These are phyloP conservation scores for Lotus japonicus DNA, from an alignment of 306 rosid genomes.

Conservation along the genomic window DNA sequence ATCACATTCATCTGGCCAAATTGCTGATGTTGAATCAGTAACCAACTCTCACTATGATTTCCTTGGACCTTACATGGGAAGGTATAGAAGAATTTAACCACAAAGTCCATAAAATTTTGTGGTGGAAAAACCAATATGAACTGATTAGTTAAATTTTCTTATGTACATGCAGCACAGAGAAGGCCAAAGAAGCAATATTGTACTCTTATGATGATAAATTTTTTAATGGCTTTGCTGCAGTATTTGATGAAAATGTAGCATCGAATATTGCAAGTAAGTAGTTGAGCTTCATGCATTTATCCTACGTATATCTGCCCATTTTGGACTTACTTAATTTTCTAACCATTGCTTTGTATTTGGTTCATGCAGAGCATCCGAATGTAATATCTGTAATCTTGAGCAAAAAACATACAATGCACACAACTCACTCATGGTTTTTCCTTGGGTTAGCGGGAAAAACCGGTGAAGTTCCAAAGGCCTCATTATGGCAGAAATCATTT, in stretches of 20 bases:
- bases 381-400: constrained; percentile 45
- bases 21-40: constrained; percentile 2
- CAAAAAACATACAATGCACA: constrained; percentile 29
- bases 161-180: constrained; percentile 17
- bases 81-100: constrained; percentile 18
- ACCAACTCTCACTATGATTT: constrained; percentile 32
- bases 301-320: background rate
- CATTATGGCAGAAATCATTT: constrained; percentile 32
- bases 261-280: constrained; percentile 27
- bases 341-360: background rate
- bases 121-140: background rate
- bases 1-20: constrained; percentile 18
- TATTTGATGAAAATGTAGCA: constrained; percentile 38
- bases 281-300: background rate
- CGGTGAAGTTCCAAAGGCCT: background rate
- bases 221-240: constrained; percentile 62
- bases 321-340: constrained; percentile 23
- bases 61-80: constrained; percentile 32
- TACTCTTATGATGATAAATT: too few relatives aligned
- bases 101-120: background rate
- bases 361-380: constrained; percentile 31
- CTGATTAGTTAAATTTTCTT: background rate
- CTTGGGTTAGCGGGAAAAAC: constrained; percentile 24
- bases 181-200: too few relatives aligned
- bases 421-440: constrained; percentile 55